phyloP scores from a whole-genome alignment of 768 basidiomycete species.

The Clitopilus passeckerianus region DNA sequence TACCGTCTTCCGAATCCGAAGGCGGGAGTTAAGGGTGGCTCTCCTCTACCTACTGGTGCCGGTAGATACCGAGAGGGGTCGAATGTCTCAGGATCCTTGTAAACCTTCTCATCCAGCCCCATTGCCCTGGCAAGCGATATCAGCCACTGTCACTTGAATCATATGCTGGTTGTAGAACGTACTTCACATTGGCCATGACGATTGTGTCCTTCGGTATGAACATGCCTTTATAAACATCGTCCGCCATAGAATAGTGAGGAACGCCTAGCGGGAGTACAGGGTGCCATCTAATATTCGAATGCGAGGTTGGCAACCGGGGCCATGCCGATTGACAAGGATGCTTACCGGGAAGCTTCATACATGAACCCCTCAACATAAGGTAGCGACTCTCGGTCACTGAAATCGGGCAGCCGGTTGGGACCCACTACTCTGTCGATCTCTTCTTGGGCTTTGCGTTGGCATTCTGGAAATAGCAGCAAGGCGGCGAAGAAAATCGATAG shows the following conservation, averaged over 20 bases:
- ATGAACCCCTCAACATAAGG: conserved; percentile 32
- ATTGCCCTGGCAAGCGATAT: conserved; percentile 26
- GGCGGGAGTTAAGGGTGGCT: conserved; percentile 3
- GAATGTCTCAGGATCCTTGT: conserved; percentile 33
- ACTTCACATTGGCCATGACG: conserved; percentile 36
- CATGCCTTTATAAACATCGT: conserved; percentile 35
- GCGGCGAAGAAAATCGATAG: conserved; percentile 29
- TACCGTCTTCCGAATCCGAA: not conserved
- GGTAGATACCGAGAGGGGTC: conserved; percentile 34
- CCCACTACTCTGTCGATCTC: conserved; percentile 37
- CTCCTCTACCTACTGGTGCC: conserved; percentile 10
- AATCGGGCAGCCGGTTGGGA: conserved; percentile 26
- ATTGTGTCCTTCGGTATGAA: conserved; percentile 36
- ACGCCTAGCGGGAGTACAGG: conserved; percentile 8
- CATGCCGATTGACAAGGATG: not conserved
- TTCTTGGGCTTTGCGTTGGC: conserved; percentile 29
- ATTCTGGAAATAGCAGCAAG: conserved; percentile 31
- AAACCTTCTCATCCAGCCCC: conserved; percentile 29
- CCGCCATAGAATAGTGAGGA: conserved; percentile 24
- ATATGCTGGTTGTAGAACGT: not conserved
- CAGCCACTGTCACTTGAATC: not conserved
- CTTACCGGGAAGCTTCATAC: conserved; percentile 19
- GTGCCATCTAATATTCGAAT: not conserved
- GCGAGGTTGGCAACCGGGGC: not conserved
- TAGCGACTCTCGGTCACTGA: conserved; percentile 21